These are phyloP conservation scores for Arabidopsis lyrata DNA, from an alignment of 441 rosid species.

Conservation along the genomic window DNA sequence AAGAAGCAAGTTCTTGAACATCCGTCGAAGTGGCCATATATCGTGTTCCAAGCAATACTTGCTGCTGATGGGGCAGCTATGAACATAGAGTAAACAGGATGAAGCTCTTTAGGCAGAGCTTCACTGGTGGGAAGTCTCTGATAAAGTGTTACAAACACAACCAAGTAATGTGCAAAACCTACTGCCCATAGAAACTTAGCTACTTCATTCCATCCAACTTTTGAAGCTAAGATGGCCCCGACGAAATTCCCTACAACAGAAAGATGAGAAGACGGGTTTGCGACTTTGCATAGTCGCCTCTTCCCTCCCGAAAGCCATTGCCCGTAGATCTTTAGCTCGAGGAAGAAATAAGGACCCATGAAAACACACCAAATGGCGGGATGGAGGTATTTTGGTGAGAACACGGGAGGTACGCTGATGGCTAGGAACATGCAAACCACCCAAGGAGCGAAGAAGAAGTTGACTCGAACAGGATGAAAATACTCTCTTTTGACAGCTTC, in stretches of 20 bases:
- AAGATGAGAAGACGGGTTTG: constrained; percentile 89
- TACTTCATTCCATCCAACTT: constrained; percentile 80
- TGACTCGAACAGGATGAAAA: constrained; percentile 84
- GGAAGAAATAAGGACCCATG: constrained; percentile 80
- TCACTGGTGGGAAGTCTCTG: constrained; percentile 90
- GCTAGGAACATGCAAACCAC: constrained; percentile 93
- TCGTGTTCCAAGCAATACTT: constrained; percentile 84
- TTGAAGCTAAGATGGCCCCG: constrained; percentile 82
- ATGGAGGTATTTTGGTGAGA: constrained; percentile 56
- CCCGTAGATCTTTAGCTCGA: constrained; percentile 91
- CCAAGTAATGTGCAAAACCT: constrained; percentile 89
- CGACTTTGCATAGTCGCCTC: constrained; percentile 95
- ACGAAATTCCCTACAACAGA: constrained; percentile 92
- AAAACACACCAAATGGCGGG: constrained; percentile 79
- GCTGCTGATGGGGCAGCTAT: constrained; percentile 98
- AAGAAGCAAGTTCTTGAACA: constrained; percentile 78
- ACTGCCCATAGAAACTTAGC: constrained; percentile 91
- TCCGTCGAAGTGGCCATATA: constrained; percentile 82
- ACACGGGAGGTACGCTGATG: constrained; percentile 62
- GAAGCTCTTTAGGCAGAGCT: constrained; percentile 87
- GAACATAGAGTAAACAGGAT: constrained; percentile 93
- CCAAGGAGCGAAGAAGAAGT: constrained; percentile 96
- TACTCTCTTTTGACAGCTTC: constrained; percentile 91
- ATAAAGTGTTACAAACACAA: constrained; percentile 81
- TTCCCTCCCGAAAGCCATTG: constrained; percentile 94